phyloP scores from a whole-genome alignment of 2,329 filamentous ascomycete species.

The Alternaria conjuncta region DNA sequence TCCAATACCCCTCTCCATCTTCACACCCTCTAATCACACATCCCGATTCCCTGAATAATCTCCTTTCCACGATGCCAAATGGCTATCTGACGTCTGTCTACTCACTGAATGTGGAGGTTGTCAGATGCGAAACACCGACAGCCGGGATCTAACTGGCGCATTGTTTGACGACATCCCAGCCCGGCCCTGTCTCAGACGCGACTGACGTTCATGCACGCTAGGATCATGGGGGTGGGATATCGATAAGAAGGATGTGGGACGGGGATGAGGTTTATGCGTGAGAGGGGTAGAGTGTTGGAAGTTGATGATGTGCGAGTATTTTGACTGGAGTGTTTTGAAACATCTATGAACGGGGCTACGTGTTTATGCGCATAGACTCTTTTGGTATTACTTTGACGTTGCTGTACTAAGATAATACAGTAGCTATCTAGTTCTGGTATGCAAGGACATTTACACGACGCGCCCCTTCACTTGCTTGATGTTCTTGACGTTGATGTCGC shows the following conservation, averaged over 20 bases:
- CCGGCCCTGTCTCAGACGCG: constrained; percentile 12
- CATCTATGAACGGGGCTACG: not conserved
- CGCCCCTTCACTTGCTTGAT: constrained; percentile 57
- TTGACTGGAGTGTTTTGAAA: not conserved
- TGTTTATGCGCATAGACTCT: not conserved
- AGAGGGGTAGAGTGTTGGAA: not conserved
- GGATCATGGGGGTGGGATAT: not conserved
- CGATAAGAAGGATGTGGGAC: not conserved
- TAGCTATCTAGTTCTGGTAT: no score
- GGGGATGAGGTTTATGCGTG: not conserved
- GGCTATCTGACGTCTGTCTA: not conserved
- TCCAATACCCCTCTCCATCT: constrained; percentile 13
- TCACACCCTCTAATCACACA: constrained; percentile 11
- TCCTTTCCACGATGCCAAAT: not conserved
- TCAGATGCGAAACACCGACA: constrained; percentile 2
- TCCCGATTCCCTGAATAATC: not conserved
- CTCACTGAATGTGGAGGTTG: not conserved
- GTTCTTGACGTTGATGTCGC: constrained; percentile 54
- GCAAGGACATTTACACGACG: constrained; percentile 35
- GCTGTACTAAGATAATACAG: no score
- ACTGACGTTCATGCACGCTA: constrained; percentile 22
- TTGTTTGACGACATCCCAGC: not conserved
- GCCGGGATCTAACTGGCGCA: constrained; percentile 9
- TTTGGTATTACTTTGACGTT: no score
- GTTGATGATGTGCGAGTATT: not conserved